Percentiles rank a stretch among this genome's conserved stretches.
phyloP scores from a whole-genome alignment of 306 rosid species.

The Arachis hypogaea region DNA sequence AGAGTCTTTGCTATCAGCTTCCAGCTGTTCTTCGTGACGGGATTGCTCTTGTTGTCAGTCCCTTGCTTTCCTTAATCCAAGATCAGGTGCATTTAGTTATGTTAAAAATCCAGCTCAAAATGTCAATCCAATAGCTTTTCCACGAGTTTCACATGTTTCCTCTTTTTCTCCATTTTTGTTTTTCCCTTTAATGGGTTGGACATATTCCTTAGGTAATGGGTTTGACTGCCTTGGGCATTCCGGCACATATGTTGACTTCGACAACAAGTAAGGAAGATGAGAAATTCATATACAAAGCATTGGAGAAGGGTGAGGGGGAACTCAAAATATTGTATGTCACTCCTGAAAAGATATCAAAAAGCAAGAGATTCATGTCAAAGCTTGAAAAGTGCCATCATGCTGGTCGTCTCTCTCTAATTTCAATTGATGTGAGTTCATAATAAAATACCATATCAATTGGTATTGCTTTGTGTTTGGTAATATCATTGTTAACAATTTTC shows the following conservation, averaged over 20 bases:
- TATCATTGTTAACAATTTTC: constrained; percentile 12
- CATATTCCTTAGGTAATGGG: constrained; percentile 80
- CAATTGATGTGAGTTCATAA: constrained; percentile 77
- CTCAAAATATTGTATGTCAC: constrained; percentile 85
- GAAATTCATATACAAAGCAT: constrained; percentile 78
- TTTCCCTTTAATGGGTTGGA: neutral
- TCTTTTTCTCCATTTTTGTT: constrained; percentile 7
- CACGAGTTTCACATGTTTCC: constrained; percentile 23
- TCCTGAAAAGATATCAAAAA: constrained; percentile 97
- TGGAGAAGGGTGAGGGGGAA: constrained; percentile 90
- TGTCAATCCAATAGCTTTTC: constrained; percentile 2
- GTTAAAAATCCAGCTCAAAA: constrained; percentile 17
- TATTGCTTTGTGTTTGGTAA: constrained; percentile 22
- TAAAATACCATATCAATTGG: constrained; percentile 23
- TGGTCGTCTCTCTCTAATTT: constrained; percentile 80
- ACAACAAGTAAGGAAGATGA: constrained; percentile 78
- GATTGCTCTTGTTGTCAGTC: constrained; percentile 91
- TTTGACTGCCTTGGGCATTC: constrained; percentile 84
- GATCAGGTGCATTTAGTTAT: constrained; percentile 75
- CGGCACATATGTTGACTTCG: constrained; percentile 85
- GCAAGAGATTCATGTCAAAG: constrained; percentile 99
- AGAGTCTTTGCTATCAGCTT: constrained; percentile 96
- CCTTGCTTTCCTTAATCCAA: constrained; percentile 89
- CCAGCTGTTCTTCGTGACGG: constrained; percentile 89
- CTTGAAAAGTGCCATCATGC: constrained; percentile 93